These are phyloP conservation scores for Bolboschoenus planiculmis DNA, from an alignment of 176 grass and related monocot species.

Conservation along the genomic window DNA sequence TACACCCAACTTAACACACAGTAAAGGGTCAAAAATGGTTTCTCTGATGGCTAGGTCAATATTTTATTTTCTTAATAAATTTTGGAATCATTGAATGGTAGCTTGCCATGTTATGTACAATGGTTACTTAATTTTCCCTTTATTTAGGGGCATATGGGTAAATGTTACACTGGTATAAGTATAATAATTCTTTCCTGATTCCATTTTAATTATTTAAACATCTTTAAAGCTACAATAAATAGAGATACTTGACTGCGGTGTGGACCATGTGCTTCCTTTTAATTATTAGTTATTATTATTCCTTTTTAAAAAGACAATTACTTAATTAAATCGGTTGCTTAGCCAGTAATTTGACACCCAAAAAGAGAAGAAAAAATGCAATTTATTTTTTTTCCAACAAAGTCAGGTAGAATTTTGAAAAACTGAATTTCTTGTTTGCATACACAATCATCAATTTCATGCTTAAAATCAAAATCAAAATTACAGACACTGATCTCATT, in stretches of 20 bases:
- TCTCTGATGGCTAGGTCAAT: background rate
- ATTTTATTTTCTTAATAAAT: background rate
- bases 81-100: background rate
- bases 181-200: background rate
- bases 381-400: background rate
- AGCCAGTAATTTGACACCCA: background rate
- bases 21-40: background rate
- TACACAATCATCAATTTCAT: background rate
- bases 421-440: background rate
- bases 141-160: background rate
- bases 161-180: background rate
- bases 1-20: background rate
- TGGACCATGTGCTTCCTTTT: background rate
- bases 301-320: background rate
- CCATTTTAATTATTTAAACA: background rate
- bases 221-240: background rate
- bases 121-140: background rate
- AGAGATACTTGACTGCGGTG: background rate
- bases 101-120: background rate
- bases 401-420: background rate
- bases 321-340: background rate
- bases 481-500: constrained; percentile 7
- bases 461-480: background rate
- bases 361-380: background rate
- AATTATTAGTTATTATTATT: background rate